A percentile compares a stretch with the other conserved stretches of the same genome.
Conservation (phyloP, 1,139 yeast species). For the Zygosaccharomyces pseudobailii region DNA sequence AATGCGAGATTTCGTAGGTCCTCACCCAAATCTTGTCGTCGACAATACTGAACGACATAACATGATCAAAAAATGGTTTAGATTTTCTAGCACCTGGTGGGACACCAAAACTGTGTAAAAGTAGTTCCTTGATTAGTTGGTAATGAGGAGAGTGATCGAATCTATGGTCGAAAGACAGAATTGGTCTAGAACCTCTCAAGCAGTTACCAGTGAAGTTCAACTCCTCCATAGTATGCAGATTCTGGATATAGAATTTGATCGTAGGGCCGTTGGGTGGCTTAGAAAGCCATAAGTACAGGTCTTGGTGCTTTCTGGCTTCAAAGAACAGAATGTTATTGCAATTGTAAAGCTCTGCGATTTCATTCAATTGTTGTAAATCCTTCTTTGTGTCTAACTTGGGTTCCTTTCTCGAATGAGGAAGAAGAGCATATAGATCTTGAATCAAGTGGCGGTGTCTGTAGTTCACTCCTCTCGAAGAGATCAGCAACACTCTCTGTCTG, state of each 20-base stretch:
- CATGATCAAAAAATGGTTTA: slow-evolving; percentile 94
- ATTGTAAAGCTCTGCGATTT: slow-evolving; percentile 93
- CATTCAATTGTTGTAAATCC: slow-evolving; percentile 82
- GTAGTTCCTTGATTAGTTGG: slow-evolving; percentile 75
- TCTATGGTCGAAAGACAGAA: slow-evolving; percentile 77
- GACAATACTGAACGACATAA: slow-evolving; percentile 84
- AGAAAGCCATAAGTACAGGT: slow-evolving; percentile 88
- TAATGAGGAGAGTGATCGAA: slow-evolving; percentile 67
- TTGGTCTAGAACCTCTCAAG: slow-evolving; percentile 93
- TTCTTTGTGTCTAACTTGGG: slow-evolving; percentile 94
- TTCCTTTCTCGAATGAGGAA: slow-evolving; percentile 96
- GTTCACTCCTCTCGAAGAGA: slow-evolving; percentile 92
- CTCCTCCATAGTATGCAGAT: slow-evolving; percentile 94
- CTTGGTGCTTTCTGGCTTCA: slow-evolving; percentile 95
- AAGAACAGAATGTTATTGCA: slow-evolving; percentile 93
- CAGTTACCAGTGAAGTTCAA: slow-evolving; percentile 95
- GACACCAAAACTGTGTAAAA: slow-evolving; percentile 86
- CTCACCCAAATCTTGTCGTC: slow-evolving; percentile 96
- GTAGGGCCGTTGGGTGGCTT: slow-evolving; percentile 99
- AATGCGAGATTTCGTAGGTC: slow-evolving; percentile 86
- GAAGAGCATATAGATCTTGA: slow-evolving; percentile 66
- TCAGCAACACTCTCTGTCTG: slow-evolving; percentile 76
- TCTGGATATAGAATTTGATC: slow-evolving; percentile 86
- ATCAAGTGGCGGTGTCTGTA: slow-evolving; percentile 94
- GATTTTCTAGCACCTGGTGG: slow-evolving; percentile 94